Conservation (phyloP, 345 rosid genomes). For the Brassica rapa region DNA sequence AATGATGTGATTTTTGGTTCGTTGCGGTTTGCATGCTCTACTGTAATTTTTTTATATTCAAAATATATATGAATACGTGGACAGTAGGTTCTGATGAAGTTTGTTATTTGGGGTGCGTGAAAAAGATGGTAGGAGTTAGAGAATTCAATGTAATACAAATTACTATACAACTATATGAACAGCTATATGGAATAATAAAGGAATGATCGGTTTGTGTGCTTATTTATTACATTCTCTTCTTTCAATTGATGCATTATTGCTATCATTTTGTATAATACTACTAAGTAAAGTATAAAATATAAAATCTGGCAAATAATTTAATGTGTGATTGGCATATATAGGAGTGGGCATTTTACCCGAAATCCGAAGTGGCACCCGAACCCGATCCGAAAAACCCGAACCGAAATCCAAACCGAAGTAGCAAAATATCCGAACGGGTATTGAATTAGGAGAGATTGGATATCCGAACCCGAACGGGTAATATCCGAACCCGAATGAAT, state of each 20-base stretch:
- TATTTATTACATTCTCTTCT: constrained; percentile 12
- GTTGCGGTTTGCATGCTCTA: constrained; percentile 29
- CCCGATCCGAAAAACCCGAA: too few relatives aligned
- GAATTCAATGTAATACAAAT: constrained; percentile 6
- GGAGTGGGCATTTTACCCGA: too few relatives aligned
- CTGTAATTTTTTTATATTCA: constrained; percentile 21
- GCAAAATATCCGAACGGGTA: too few relatives aligned
- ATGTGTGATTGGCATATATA: constrained; percentile 2
- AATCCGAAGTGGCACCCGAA: too few relatives aligned
- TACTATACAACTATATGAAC: constrained; percentile 17
- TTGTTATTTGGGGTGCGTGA: not conserved
- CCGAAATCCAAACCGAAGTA: too few relatives aligned
- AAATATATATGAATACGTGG: constrained; percentile 28
- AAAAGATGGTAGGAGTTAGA: constrained; percentile 26
- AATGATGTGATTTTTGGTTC: constrained; percentile 46
- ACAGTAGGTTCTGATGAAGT: constrained; percentile 30
- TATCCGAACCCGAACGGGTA: too few relatives aligned
- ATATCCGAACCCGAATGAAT: too few relatives aligned
- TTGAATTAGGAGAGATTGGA: too few relatives aligned
- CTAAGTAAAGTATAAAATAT: not conserved
- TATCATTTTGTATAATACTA: constrained; percentile 6
- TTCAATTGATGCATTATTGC: not conserved
- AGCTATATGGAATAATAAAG: constrained; percentile 26
- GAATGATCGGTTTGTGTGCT: constrained; percentile 30
- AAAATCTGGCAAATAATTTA: not conserved